Evolutionary conservation across 805 yeast species (phyloP).

Genomic region (Metschnikowia anglica): DNA sequence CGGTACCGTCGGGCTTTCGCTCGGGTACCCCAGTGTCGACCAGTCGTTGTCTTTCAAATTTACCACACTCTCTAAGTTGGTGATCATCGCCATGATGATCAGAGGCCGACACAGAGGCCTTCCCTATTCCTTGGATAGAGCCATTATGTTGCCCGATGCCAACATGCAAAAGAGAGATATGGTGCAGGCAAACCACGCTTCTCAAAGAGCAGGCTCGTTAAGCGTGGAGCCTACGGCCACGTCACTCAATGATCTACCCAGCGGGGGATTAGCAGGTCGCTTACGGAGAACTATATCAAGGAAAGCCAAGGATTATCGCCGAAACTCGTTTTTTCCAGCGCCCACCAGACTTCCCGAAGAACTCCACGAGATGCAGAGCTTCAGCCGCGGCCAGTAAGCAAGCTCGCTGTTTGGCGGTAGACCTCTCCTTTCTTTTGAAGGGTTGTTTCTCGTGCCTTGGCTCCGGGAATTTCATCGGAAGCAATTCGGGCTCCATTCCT

Average conservation of each 20-base stretch:
- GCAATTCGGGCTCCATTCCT: too few relatives aligned
- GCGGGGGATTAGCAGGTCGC: conserved; percentile 13
- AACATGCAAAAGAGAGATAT: conserved; percentile 61
- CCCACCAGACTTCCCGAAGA: conserved; percentile 21
- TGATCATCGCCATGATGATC: conserved; percentile 84
- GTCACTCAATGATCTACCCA: conserved; percentile 11
- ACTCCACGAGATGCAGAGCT: conserved; percentile 10
- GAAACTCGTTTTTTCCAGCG: conserved; percentile 20
- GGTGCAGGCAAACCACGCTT: conserved; percentile 53
- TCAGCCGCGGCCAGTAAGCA: conserved; percentile 2
- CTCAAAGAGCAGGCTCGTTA: conserved; percentile 25
- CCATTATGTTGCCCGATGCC: conserved; percentile 80
- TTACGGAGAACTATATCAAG: conserved; percentile 14
- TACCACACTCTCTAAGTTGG: conserved; percentile 70
- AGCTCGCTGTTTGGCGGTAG: too few relatives aligned
- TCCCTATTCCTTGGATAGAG: conserved; percentile 91
- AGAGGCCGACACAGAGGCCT: conserved; percentile 97
- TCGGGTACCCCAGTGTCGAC: conserved; percentile 70
- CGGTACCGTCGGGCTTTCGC: conserved; percentile 91
- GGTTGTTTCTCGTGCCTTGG: too few relatives aligned
- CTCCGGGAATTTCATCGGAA: too few relatives aligned
- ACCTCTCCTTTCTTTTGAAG: too few relatives aligned
- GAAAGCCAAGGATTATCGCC: conserved; percentile 17
- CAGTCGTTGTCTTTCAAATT: conserved; percentile 77
- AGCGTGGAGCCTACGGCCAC: conserved; percentile 17